Evolutionary conservation across 1,284 basidiomycete genomes (phyloP).

Genomic region (Leccinum angustisporum): DNA sequence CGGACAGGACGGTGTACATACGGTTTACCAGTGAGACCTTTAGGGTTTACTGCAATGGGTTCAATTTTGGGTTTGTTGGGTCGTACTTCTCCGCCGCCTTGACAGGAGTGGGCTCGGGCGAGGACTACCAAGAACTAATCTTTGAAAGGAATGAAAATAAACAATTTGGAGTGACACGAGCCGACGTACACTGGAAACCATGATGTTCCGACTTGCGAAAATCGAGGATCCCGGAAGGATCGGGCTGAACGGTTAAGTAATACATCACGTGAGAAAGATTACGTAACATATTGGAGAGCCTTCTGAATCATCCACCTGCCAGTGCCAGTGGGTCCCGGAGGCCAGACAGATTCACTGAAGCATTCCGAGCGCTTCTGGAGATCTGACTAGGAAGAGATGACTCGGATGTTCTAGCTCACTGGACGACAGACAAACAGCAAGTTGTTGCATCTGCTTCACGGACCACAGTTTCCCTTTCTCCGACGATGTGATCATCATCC

Average conservation of each 20-base stretch:
- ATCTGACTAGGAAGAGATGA: no score
- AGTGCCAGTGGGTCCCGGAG: no score
- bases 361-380: no score
- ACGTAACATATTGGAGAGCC: no score
- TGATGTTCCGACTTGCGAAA: not conserved
- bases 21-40: conserved; percentile 93
- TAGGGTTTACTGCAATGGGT: conserved; percentile 86
- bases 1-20: conserved; percentile 68
- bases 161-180: conserved; percentile 14
- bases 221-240: conserved; percentile 9
- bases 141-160: conserved; percentile 15
- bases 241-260: conserved; percentile 8
- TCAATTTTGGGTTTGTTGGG: conserved; percentile 68
- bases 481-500: no score
- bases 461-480: no score
- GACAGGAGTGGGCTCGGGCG: conserved; percentile 32
- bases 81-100: conserved; percentile 46
- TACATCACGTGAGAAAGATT: conserved; percentile 8
- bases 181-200: conserved; percentile 23
- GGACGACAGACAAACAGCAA: no score
- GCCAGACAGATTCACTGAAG: no score
- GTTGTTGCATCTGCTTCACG: no score
- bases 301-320: no score
- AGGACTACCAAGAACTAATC: conserved; percentile 46
- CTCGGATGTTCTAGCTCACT: no score